A percentile compares a stretch with the other conserved stretches of the same genome.
Evolutionary conservation across 2,329 filamentous ascomycete genomes (phyloP).

Genomic region (Trichothecium sympodiale): DNA sequence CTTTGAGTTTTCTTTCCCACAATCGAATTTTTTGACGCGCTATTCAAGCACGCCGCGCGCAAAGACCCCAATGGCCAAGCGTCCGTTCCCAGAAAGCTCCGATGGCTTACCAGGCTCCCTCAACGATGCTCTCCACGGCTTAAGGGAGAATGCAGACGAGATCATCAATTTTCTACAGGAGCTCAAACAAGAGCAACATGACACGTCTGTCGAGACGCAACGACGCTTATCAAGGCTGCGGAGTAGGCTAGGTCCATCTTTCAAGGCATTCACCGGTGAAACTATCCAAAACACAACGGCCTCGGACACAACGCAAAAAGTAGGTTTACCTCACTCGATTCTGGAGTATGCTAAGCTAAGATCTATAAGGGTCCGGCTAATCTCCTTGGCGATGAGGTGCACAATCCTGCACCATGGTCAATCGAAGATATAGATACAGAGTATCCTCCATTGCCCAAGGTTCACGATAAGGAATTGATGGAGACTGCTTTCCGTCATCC

Average conservation of each 20-base stretch:
- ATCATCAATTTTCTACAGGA: conserved; percentile 26
- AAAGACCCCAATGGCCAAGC: conserved; percentile 24
- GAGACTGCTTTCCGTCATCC: conserved; percentile 57
- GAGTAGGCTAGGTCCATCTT: conserved; percentile 15
- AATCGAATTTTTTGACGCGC: no score
- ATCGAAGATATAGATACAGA: conserved; percentile 32
- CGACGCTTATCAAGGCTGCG: conserved; percentile 9
- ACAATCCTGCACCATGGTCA: conserved; percentile 29
- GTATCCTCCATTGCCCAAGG: conserved; percentile 48
- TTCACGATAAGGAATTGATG: conserved; percentile 49
- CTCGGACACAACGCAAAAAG: no score
- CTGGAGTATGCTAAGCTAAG: no score
- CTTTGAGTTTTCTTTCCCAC: no score
- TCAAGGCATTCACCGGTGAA: conserved; percentile 10
- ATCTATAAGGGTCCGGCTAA: no score
- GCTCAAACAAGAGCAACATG: conserved; percentile 15
- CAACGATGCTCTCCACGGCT: conserved; percentile 8
- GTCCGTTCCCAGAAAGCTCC: conserved; percentile 7
- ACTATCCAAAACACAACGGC: no score
- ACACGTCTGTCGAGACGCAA: conserved; percentile 3
- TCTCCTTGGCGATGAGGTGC: no score
- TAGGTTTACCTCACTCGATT: no score
- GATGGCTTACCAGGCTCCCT: no score
- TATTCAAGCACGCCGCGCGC: no score
- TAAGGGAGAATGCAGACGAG: conserved; percentile 20